These are phyloP conservation scores for Ceratopteris richardii DNA, from an alignment of 75 land plant species.

Conservation along the genomic window DNA sequence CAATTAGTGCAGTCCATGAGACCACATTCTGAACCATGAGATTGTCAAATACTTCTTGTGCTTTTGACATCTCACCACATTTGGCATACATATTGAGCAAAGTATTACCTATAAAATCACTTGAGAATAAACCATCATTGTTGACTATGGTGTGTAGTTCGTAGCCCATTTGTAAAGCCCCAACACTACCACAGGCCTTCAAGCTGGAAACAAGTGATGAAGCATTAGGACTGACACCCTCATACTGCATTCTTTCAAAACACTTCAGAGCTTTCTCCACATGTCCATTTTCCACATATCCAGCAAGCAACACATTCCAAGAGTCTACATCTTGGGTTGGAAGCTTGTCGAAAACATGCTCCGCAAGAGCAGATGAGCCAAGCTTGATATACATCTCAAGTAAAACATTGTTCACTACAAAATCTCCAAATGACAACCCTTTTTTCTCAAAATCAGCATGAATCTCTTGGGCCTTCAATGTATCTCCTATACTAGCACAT, in stretches of 20 bases:
- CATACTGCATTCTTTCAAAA: slow-evolving; percentile 23
- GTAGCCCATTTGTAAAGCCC: slow-evolving; percentile 32
- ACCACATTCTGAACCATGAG: slow-evolving; percentile 16
- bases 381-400: slow-evolving; percentile 17
- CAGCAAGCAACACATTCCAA: slow-evolving; percentile 49
- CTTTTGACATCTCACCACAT: slow-evolving; percentile 16
- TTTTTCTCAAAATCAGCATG: slow-evolving; percentile 5
- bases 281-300: slow-evolving; percentile 28
- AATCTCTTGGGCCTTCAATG: slow-evolving; percentile 1
- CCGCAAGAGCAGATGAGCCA: slow-evolving; percentile 9
- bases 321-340: slow-evolving; percentile 22
- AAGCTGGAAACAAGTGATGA: slow-evolving; percentile 24
- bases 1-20: slow-evolving; percentile 17
- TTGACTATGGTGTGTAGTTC: slow-evolving; percentile 42
- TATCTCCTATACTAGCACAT: slow-evolving; percentile 7
- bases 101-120: slow-evolving; percentile 48
- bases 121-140: slow-evolving; percentile 11
- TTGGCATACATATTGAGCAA: slow-evolving; percentile 36
- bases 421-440: slow-evolving; percentile 2
- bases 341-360: slow-evolving; percentile 9
- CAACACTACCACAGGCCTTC: slow-evolving; percentile 46
- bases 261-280: slow-evolving; percentile 16
- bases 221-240: slow-evolving; percentile 14
- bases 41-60: slow-evolving; percentile 8
- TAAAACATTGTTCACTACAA: slow-evolving; percentile 7